phyloP scores from a whole-genome alignment of 371 early-diverging fungal genomes.

The Basidiobolus meristosporus region DNA sequence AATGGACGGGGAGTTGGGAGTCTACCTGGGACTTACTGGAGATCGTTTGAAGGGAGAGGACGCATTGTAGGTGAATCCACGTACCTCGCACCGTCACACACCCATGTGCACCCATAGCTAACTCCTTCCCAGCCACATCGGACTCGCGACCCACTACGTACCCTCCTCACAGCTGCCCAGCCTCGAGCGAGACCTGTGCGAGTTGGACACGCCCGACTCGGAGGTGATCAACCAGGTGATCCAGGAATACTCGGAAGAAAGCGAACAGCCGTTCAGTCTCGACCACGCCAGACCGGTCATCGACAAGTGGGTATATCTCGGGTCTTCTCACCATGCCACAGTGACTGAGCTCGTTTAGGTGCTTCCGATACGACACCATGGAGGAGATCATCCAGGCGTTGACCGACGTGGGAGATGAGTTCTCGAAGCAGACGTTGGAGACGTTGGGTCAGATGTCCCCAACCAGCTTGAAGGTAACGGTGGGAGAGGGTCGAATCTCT shows the following conservation, averaged over 20 bases:
- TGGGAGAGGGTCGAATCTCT: neutral
- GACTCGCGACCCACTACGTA: slow-evolving; percentile 92
- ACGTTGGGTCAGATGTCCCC: slow-evolving; percentile 57
- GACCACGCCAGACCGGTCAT: slow-evolving; percentile 24
- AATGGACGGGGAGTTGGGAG: slow-evolving; percentile 80
- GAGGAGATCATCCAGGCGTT: slow-evolving; percentile 69
- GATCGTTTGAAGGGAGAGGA: slow-evolving; percentile 59
- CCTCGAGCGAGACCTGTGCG: slow-evolving; percentile 60
- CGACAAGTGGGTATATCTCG: slow-evolving; percentile 46
- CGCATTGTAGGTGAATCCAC: slow-evolving; percentile 38
- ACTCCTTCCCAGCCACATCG: slow-evolving; percentile 34
- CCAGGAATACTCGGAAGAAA: slow-evolving; percentile 72
- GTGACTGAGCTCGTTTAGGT: slow-evolving; percentile 15
- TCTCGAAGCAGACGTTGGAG: slow-evolving; percentile 48
- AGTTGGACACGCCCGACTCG: slow-evolving; percentile 59
- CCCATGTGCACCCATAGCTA: neutral
- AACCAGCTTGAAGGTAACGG: slow-evolving; percentile 53
- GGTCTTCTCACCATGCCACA: slow-evolving; percentile 41
- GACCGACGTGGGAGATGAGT: slow-evolving; percentile 34
- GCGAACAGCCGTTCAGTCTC: slow-evolving; percentile 2
- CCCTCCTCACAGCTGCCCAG: slow-evolving; percentile 63
- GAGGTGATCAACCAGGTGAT: slow-evolving; percentile 69
- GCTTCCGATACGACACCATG: slow-evolving; percentile 60
- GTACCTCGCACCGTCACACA: neutral
- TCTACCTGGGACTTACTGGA: slow-evolving; percentile 84